A percentile compares a stretch with the other conserved stretches of the same genome.
These are phyloP conservation scores for Parietichytrium sp. DNA, from an alignment of 108 stramenopile species.

Conservation along the genomic window DNA sequence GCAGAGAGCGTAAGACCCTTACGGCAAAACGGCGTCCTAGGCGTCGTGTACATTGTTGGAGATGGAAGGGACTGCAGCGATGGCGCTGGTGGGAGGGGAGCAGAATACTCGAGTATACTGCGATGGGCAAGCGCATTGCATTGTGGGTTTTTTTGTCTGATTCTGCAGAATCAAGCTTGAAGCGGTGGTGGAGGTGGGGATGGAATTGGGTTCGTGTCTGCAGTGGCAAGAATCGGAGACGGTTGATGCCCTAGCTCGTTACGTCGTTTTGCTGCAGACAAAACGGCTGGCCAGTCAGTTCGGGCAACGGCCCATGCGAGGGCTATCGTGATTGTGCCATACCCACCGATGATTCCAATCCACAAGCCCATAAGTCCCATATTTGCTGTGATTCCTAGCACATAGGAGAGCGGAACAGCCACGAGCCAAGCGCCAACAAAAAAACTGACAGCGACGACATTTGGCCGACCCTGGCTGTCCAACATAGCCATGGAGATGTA, in stretches of 20 bases:
- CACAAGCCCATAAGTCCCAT: constrained; percentile 39
- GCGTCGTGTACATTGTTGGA: no score
- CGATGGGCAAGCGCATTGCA: no score
- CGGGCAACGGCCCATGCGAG: neutral
- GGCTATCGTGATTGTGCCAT: neutral
- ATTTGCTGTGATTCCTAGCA: neutral
- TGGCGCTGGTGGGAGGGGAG: no score
- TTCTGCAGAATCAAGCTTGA: no score
- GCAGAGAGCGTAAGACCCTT: no score
- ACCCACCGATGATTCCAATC: constrained; percentile 31
- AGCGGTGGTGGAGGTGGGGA: no score
- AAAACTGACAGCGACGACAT: constrained; percentile 23
- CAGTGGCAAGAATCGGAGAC: no score
- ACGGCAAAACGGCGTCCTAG: no score
- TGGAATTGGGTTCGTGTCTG: no score
- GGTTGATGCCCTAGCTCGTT: neutral
- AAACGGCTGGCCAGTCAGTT: neutral
- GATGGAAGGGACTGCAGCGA: no score
- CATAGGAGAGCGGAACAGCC: constrained; percentile 40
- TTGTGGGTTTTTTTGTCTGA: no score
- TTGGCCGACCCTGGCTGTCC: neutral
- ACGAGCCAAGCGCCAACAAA: constrained; percentile 40
- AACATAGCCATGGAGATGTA: constrained; percentile 36
- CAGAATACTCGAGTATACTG: no score
- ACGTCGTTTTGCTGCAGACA: neutral